Evolutionary conservation across 768 basidiomycete species (phyloP).

Genomic region (Serpula lacrymans): DNA sequence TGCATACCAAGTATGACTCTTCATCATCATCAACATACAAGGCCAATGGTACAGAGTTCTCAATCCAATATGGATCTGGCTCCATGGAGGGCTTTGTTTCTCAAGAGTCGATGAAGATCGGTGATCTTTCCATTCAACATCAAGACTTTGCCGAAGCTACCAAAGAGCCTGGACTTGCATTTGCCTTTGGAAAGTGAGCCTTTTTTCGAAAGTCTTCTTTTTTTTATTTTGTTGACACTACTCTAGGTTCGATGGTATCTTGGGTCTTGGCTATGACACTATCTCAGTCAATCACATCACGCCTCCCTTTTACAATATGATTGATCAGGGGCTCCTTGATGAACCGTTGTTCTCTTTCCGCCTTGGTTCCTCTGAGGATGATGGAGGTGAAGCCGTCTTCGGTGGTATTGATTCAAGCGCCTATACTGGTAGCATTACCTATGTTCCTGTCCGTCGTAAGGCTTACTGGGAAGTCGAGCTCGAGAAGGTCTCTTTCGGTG

Average conservation of each 20-base stretch:
- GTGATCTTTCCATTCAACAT: conserved; percentile 68
- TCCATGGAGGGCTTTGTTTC: conserved; percentile 97
- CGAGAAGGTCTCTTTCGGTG: conserved; percentile 78
- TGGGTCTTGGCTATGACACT: conserved; percentile 92
- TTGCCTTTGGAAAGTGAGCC: conserved; percentile 91
- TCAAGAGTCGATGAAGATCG: conserved; percentile 73
- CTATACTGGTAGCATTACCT: conserved; percentile 77
- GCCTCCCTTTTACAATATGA: conserved; percentile 94
- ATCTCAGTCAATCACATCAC: conserved; percentile 91
- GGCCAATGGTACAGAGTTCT: conserved; percentile 83
- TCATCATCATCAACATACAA: conserved; percentile 78
- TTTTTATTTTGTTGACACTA: conserved; percentile 2
- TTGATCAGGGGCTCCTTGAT: conserved; percentile 77
- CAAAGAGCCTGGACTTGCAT: conserved; percentile 94
- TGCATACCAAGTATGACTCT: conserved; percentile 91
- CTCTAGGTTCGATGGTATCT: conserved; percentile 87
- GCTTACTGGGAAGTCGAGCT: conserved; percentile 99
- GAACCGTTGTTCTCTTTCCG: conserved; percentile 93
- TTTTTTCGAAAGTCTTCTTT: conserved; percentile 1
- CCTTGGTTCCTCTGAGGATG: conserved; percentile 78
- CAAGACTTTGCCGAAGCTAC: conserved; percentile 95
- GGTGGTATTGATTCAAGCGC: conserved; percentile 81
- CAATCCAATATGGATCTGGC: conserved; percentile 93
- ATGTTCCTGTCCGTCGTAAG: conserved; percentile 90
- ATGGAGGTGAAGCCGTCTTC: conserved; percentile 89